A percentile compares a stretch with the other conserved stretches of the same genome.
phyloP scores from a whole-genome alignment of 1,284 basidiomycete genomes.

The Gomphus bonarii region DNA sequence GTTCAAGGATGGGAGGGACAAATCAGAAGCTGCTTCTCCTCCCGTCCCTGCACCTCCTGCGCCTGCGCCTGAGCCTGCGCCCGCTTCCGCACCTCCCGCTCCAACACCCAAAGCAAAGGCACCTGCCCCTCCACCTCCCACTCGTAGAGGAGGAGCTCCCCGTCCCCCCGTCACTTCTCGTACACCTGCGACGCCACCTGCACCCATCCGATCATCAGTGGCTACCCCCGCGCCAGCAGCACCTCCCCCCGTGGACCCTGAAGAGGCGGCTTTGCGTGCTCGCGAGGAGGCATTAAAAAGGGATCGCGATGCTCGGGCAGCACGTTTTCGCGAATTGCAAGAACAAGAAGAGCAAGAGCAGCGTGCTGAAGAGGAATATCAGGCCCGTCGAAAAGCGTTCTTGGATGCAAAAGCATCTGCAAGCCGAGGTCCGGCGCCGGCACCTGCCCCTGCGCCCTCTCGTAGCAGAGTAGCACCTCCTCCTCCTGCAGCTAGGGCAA shows the following conservation, averaged over 20 bases:
- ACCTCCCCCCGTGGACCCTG: slow-evolving; percentile 41
- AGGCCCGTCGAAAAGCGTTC: slow-evolving; percentile 37
- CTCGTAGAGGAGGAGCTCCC: slow-evolving; percentile 23
- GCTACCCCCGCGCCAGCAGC: slow-evolving; percentile 25
- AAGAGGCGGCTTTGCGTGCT: slow-evolving; percentile 42
- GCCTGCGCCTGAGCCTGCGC: slow-evolving; percentile 17
- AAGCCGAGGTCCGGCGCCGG: slow-evolving; percentile 15
- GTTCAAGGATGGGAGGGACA: slow-evolving; percentile 33
- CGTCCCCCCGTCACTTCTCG: slow-evolving; percentile 31
- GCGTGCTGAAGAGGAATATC: slow-evolving; percentile 49
- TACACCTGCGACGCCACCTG: slow-evolving; percentile 21
- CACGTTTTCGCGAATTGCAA: slow-evolving; percentile 57
- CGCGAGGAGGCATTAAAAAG: slow-evolving; percentile 60
- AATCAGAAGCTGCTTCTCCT: slow-evolving; percentile 20
- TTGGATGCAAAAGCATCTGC: slow-evolving; percentile 31
- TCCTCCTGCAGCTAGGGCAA: slow-evolving; percentile 22
- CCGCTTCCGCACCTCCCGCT: slow-evolving; percentile 19
- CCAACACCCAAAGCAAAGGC: slow-evolving; percentile 26
- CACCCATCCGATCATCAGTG: slow-evolving; percentile 19
- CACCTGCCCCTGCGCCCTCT: slow-evolving; percentile 22
- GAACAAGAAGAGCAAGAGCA: slow-evolving; percentile 64
- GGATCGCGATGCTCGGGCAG: slow-evolving; percentile 55
- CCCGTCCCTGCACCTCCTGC: slow-evolving; percentile 13
- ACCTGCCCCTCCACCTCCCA: slow-evolving; percentile 22
- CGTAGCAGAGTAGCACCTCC: slow-evolving; percentile 19